These are phyloP conservation scores for Daldinia vernicosa DNA, from an alignment of 495 filamentous ascomycete genomes.

Conservation along the genomic window DNA sequence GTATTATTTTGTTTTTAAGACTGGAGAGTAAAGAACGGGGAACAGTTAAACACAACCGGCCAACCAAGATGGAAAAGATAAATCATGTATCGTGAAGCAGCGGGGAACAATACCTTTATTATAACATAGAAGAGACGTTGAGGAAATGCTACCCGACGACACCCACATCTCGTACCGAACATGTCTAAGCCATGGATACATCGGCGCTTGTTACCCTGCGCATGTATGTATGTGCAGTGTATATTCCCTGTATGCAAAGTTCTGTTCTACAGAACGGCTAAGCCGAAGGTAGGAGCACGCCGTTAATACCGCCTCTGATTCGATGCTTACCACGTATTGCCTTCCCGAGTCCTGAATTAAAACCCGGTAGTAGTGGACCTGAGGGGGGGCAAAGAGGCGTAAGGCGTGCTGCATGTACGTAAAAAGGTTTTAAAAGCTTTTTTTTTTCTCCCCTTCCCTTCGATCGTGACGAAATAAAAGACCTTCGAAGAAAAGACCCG, in stretches of 20 bases:
- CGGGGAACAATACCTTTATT: neutral
- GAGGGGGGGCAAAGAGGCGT: constrained; percentile 14
- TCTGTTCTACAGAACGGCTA: neutral
- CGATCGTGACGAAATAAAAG: neutral
- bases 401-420: constrained; percentile 28
- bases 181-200: constrained; percentile 25
- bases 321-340: constrained; percentile 21
- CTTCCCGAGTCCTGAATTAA: constrained; percentile 2
- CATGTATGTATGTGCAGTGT: neutral
- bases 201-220: neutral
- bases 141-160: constrained; percentile 36
- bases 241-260: neutral
- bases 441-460: neutral
- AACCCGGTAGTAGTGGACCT: constrained; percentile 17
- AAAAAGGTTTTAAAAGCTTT: constrained; percentile 16
- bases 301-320: constrained; percentile 25
- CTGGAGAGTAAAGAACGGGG: constrained; percentile 6
- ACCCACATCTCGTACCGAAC: constrained; percentile 36
- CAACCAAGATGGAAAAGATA: constrained; percentile 19
- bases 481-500: neutral
- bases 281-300: constrained; percentile 8
- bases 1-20: neutral
- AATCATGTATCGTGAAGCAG: neutral
- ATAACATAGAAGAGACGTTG: neutral
- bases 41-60: constrained; percentile 4